Conservation (phyloP, 2,329 filamentous ascomycete genomes). For the Trichoderma gracile region DNA sequence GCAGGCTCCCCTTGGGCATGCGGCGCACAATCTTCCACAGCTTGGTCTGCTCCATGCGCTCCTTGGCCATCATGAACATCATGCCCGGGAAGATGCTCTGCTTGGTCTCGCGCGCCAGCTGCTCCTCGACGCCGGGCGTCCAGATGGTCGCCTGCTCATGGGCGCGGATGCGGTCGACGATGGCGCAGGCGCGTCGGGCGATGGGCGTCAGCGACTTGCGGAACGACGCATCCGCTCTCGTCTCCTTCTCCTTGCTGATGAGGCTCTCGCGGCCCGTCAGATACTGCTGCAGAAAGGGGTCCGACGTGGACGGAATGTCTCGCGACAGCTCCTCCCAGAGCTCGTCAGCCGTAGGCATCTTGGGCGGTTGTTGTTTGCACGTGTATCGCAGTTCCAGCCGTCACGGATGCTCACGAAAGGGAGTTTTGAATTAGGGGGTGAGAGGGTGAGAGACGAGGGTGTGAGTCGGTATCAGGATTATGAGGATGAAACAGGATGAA, state of each 20-base stretch:
- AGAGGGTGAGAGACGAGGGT: neutral
- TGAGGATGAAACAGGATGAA: no score
- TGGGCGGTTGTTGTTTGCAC: neutral
- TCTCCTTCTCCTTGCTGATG: constrained; percentile 76
- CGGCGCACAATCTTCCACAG: constrained; percentile 81
- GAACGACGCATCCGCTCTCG: constrained; percentile 74
- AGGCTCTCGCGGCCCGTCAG: constrained; percentile 72
- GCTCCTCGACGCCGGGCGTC: constrained; percentile 72
- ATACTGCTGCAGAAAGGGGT: constrained; percentile 82
- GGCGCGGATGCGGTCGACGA: constrained; percentile 76
- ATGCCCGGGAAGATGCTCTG: constrained; percentile 79
- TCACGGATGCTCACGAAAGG: neutral
- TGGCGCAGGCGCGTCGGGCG: constrained; percentile 72
- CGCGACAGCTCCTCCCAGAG: constrained; percentile 60
- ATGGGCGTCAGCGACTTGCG: constrained; percentile 74
- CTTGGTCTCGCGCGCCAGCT: constrained; percentile 60
- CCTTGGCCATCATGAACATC: constrained; percentile 87
- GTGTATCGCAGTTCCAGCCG: neutral
- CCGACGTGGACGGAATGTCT: constrained; percentile 59
- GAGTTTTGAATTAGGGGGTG: neutral
- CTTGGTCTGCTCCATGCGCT: constrained; percentile 80
- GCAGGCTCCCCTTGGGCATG: constrained; percentile 85
- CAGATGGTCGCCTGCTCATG: constrained; percentile 76
- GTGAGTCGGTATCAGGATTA: no score
- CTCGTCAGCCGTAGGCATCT: constrained; percentile 51